phyloP scores from a whole-genome alignment of 2,329 filamentous ascomycete species.

The Eutypella sp. region DNA sequence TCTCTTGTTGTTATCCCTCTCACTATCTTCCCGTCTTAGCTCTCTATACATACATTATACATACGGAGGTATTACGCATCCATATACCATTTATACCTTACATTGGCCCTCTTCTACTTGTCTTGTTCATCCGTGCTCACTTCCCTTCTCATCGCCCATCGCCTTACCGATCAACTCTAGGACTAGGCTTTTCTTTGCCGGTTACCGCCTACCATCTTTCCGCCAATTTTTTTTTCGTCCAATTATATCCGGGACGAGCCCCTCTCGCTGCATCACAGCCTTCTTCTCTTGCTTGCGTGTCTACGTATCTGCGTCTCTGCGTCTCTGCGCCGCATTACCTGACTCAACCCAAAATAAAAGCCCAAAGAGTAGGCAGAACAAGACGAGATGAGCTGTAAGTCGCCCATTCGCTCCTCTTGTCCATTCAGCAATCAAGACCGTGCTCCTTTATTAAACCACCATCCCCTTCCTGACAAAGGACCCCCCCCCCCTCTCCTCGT shows the following conservation, averaged over 20 bases:
- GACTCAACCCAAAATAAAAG: background rate
- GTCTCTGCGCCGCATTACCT: background rate
- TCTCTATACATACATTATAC: too few relatives aligned
- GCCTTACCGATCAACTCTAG: too few relatives aligned
- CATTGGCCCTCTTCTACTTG: too few relatives aligned
- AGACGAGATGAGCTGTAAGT: conserved; percentile 38
- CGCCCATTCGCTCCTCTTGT: conserved; percentile 3
- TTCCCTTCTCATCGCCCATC: background rate
- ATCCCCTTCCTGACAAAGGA: background rate
- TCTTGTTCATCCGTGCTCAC: too few relatives aligned
- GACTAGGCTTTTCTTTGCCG: background rate
- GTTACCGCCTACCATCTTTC: background rate
- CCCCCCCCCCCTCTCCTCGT: background rate
- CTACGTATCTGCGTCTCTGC: too few relatives aligned
- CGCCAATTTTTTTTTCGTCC: background rate
- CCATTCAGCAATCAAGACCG: conserved; percentile 16
- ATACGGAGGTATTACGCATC: too few relatives aligned
- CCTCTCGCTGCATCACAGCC: background rate
- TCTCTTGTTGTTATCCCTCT: too few relatives aligned
- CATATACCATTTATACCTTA: too few relatives aligned
- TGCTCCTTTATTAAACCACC: background rate
- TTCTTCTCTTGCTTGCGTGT: too few relatives aligned
- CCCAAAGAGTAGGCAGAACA: conserved; percentile 9
- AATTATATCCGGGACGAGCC: background rate
- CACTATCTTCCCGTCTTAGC: too few relatives aligned